Percentiles rank a stretch among this genome's conserved stretches.
phyloP scores from a whole-genome alignment of 345 rosid species.

The Lepidium aucheri region DNA sequence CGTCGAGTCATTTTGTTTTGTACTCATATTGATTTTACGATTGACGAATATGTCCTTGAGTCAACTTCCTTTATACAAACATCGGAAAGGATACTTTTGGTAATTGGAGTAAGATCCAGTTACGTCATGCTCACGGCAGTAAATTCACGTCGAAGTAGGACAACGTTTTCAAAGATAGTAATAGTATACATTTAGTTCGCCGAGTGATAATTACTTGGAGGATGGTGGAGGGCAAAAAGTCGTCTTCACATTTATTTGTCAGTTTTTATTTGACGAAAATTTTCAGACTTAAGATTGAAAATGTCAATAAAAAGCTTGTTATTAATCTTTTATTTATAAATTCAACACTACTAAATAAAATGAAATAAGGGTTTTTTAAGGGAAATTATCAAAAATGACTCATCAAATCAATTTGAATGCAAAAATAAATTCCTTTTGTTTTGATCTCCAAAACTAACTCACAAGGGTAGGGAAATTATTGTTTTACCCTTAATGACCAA shows the following conservation, averaged over 20 bases:
- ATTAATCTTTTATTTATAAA: not conserved
- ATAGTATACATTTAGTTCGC: not conserved
- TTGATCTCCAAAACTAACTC: too few relatives aligned
- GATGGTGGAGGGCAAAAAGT: not conserved
- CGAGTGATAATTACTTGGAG: not conserved
- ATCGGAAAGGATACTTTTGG: not conserved
- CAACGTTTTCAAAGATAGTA: not conserved
- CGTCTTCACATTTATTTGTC: not conserved
- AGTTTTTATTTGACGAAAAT: not conserved
- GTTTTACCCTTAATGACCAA: too few relatives aligned
- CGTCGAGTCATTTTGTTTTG: conserved; percentile 1
- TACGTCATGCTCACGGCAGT: conserved; percentile 5
- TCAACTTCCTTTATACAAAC: not conserved
- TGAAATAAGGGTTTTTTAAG: too few relatives aligned
- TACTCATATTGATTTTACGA: not conserved
- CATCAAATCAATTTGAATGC: too few relatives aligned
- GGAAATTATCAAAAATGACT: too few relatives aligned
- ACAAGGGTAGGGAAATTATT: too few relatives aligned
- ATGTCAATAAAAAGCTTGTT: too few relatives aligned
- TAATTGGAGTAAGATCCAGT: not conserved
- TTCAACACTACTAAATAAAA: too few relatives aligned
- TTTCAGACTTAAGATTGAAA: not conserved
- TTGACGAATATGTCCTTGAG: not conserved
- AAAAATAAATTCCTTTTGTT: too few relatives aligned
- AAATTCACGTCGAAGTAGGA: not conserved